phyloP scores from a whole-genome alignment of 306 rosid genomes.

The Myrica gale region DNA sequence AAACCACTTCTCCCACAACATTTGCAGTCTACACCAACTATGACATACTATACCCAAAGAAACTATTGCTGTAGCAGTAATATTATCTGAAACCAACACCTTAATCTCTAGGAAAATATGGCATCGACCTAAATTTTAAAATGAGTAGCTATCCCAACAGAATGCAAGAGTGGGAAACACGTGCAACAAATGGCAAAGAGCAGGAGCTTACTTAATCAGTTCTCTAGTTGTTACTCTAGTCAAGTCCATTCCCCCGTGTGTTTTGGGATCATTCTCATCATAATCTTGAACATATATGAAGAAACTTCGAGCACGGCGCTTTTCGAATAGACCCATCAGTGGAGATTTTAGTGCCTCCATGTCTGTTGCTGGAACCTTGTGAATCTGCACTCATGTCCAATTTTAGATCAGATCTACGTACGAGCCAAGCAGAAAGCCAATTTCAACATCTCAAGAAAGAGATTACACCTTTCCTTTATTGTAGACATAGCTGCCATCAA shows the following conservation, averaged over 20 bases:
- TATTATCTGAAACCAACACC: background rate
- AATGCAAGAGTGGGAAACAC: background rate
- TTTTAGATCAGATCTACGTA: conserved; percentile 12
- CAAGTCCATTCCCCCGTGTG: conserved; percentile 88
- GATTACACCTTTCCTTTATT: conserved; percentile 72
- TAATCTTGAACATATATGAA: conserved; percentile 86
- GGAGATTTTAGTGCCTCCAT: conserved; percentile 95
- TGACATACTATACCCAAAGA: background rate
- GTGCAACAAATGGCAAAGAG: conserved; percentile 13
- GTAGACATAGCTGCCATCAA: conserved; percentile 66
- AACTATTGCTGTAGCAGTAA: background rate
- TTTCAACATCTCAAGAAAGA: background rate
- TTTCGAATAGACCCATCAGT: conserved; percentile 94
- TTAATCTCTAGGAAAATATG: background rate
- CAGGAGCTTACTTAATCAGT: conserved; percentile 65
- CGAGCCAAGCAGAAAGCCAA: background rate
- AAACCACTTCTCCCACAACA: background rate
- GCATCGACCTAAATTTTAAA: background rate
- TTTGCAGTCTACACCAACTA: background rate
- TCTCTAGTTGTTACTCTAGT: conserved; percentile 80
- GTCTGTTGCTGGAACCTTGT: conserved; percentile 90
- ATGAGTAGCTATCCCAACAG: conserved; percentile 8
- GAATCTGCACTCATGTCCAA: conserved; percentile 49
- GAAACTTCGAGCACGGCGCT: conserved; percentile 93
- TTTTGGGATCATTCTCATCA: conserved; percentile 71